Conservation (phyloP, 2,329 filamentous ascomycete genomes). For the Septoria petroselini region DNA sequence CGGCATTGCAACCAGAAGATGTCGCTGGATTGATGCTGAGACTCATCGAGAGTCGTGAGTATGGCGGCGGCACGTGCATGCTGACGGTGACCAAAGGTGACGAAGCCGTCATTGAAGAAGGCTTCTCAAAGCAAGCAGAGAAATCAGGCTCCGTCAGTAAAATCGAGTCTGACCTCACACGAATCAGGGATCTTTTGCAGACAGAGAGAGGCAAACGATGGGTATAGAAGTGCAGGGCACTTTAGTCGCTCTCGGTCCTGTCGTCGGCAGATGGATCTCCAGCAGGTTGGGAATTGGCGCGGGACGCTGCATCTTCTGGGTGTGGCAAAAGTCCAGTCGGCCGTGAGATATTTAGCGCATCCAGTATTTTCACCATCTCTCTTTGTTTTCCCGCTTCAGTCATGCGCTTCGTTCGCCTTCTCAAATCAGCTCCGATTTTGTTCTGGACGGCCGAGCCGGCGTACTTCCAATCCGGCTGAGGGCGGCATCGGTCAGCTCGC, state of each 20-base stretch:
- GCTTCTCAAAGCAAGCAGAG: conserved; percentile 19
- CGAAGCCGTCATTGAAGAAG: conserved; percentile 22
- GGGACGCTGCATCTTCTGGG: conserved; percentile 7
- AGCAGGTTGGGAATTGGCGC: conserved; percentile 6
- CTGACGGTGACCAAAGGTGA: conserved; percentile 23
- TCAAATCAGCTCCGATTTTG: conserved; percentile 33
- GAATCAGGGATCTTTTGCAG: conserved; percentile 22
- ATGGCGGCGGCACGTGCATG: conserved; percentile 27
- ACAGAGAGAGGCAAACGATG: conserved; percentile 24
- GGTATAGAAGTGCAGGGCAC: not conserved
- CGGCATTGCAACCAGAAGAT: conserved; percentile 22
- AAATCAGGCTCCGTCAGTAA: conserved; percentile 26
- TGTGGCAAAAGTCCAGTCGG: conserved; percentile 10
- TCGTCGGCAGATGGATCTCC: conserved; percentile 1
- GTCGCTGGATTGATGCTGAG: conserved; percentile 26
- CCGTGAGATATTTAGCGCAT: conserved; percentile 25
- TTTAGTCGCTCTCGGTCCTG: conserved; percentile 4
- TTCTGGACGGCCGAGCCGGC: conserved; percentile 26
- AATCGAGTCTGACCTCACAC: conserved; percentile 23
- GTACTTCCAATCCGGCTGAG: conserved; percentile 35
- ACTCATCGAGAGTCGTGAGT: conserved; percentile 26
- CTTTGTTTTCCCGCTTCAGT: conserved; percentile 30
- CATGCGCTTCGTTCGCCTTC: conserved; percentile 33
- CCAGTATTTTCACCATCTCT: conserved; percentile 32
- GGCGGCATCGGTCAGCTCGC: conserved; percentile 32